These are phyloP conservation scores for Ophiostoma triangulosporum DNA, from an alignment of 2,329 filamentous ascomycete species.

Conservation along the genomic window DNA sequence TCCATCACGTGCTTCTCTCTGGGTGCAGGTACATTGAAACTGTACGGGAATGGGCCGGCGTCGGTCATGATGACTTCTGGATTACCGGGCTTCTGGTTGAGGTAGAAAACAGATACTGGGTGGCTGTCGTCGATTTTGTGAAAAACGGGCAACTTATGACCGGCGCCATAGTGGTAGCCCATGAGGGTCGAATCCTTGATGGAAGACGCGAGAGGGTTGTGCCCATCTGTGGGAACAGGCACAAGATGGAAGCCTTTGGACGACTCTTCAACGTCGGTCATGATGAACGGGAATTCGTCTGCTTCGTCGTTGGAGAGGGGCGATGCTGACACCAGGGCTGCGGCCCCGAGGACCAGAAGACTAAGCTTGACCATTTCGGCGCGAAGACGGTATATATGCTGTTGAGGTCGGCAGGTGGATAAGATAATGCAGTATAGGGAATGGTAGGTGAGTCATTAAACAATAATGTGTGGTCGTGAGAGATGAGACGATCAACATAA, in stretches of 20 bases:
- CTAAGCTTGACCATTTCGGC: background rate
- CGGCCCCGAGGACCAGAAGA: background rate
- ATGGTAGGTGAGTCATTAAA: too few species aligned
- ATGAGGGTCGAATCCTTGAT: background rate
- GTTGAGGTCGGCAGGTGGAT: too few species aligned
- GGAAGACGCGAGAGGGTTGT: background rate
- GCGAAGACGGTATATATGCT: too few species aligned
- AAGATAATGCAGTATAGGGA: too few species aligned
- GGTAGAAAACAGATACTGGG: constrained; percentile 29
- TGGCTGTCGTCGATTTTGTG: constrained; percentile 11
- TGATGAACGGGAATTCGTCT: background rate
- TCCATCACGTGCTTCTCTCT: background rate
- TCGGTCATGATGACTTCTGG: constrained; percentile 27
- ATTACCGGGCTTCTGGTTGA: constrained; percentile 27
- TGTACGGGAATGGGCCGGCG: constrained; percentile 25
- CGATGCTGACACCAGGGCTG: background rate
- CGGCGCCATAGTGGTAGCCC: constrained; percentile 29
- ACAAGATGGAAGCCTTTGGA: background rate
- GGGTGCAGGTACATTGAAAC: constrained; percentile 20
- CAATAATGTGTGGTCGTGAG: too few species aligned
- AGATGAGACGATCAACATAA: too few species aligned
- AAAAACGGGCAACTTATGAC: constrained; percentile 26
- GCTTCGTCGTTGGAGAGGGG: background rate
- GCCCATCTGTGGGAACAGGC: background rate
- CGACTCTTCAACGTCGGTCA: background rate